Conservation (phyloP, 306 rosid genomes). For the Dryas octopetala region DNA sequence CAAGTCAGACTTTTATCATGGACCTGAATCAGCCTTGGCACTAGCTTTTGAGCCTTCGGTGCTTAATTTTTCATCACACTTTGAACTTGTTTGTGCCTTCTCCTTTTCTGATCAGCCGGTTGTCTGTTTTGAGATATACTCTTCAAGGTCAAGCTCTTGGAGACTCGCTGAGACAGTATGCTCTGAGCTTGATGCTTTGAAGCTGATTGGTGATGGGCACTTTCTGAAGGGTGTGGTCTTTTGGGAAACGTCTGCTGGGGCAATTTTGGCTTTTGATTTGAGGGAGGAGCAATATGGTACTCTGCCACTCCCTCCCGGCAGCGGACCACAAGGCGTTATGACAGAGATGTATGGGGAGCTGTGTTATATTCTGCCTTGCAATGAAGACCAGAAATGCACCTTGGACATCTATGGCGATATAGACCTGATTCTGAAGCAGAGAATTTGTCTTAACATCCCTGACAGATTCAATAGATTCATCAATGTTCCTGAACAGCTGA, state of each 20-base stretch:
- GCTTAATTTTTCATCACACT: conserved; percentile 25
- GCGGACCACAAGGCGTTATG: conserved; percentile 28
- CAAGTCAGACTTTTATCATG: conserved; percentile 21
- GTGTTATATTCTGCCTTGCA: conserved; percentile 31
- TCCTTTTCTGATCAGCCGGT: conserved; percentile 4
- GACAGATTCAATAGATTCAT: too few relatives aligned
- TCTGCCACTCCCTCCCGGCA: conserved; percentile 20
- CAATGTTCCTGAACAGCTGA: background rate
- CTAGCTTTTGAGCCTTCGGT: conserved; percentile 35
- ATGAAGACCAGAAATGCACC: background rate
- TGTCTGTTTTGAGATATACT: conserved; percentile 39
- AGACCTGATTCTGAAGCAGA: conserved; percentile 30
- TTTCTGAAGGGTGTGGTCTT: conserved; percentile 25
- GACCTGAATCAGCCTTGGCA: conserved; percentile 17
- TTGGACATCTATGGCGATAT: conserved; percentile 34
- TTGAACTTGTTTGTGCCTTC: conserved; percentile 33
- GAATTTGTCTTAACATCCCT: conserved; percentile 7
- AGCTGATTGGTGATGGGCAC: conserved; percentile 25
- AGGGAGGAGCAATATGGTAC: conserved; percentile 28
- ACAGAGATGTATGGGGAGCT: conserved; percentile 31
- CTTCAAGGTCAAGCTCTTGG: conserved; percentile 41
- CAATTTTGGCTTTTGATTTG: conserved; percentile 32
- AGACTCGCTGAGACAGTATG: conserved; percentile 15
- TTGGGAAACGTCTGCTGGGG: conserved; percentile 35
- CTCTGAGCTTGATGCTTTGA: conserved; percentile 14